Conservation (phyloP, 345 rosid genomes). For the Eucalyptus brandiana region DNA sequence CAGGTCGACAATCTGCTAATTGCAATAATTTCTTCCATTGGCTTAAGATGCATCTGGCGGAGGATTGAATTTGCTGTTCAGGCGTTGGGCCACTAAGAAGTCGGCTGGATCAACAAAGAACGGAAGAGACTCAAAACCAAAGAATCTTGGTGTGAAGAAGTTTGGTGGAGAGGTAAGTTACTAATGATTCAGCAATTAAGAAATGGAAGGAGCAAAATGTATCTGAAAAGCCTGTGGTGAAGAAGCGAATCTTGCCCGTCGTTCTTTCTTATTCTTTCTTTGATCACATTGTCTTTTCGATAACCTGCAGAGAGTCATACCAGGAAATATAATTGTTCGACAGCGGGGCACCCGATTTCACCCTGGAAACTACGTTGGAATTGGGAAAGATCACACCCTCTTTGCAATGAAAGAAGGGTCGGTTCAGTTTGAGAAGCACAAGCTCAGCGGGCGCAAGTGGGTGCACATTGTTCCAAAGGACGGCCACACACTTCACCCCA, state of each 20-base stretch:
- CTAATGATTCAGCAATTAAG: neutral
- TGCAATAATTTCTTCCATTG: neutral
- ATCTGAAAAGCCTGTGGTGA: neutral
- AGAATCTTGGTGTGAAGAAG: conserved; percentile 88
- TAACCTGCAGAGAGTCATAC: conserved; percentile 53
- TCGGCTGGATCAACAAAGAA: conserved; percentile 90
- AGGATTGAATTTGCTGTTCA: conserved; percentile 59
- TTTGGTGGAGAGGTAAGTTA: conserved; percentile 75
- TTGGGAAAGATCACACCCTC: conserved; percentile 39
- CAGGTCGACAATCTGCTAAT: neutral
- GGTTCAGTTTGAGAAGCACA: conserved; percentile 63
- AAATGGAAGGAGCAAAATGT: neutral
- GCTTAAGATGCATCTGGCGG: conserved; percentile 39
- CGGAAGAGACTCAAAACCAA: conserved; percentile 87
- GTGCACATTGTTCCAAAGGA: conserved; percentile 15
- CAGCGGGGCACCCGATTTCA: conserved; percentile 90
- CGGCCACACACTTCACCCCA: conserved; percentile 76
- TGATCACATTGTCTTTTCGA: neutral
- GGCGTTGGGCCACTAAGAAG: conserved; percentile 92
- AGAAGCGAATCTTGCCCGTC: neutral
- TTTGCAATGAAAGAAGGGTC: conserved; percentile 29
- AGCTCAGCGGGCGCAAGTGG: conserved; percentile 59
- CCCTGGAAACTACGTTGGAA: conserved; percentile 76
- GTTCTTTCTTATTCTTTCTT: neutral
- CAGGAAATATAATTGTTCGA: conserved; percentile 88